These are phyloP conservation scores for Persicaria tinctoria DNA, from an alignment of 148 eudicot species.

Conservation along the genomic window DNA sequence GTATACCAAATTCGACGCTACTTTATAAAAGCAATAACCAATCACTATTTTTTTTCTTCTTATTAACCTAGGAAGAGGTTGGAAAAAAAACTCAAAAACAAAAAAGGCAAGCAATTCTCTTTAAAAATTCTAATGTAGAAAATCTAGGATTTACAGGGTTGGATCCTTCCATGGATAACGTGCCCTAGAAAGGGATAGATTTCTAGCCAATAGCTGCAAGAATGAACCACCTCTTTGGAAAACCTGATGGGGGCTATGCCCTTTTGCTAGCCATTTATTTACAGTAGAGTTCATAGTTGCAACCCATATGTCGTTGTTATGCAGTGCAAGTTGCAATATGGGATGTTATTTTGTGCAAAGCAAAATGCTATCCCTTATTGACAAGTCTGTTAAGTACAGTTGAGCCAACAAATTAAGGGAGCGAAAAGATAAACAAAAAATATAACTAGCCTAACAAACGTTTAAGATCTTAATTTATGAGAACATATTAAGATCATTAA, in stretches of 20 bases:
- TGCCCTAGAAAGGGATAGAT: constrained; percentile 94
- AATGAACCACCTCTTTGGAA: constrained; percentile 87
- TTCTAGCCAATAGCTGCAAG: constrained; percentile 55
- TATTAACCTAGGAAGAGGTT: neutral
- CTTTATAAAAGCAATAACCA: neutral
- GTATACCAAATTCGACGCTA: neutral
- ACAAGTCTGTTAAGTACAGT: constrained; percentile 87
- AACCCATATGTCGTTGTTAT: constrained; percentile 85
- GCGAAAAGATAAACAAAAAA: constrained; percentile 13
- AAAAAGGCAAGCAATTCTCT: neutral
- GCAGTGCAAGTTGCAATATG: constrained; percentile 65
- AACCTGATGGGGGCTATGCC: constrained; percentile 57
- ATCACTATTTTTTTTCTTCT: neutral
- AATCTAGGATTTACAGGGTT: constrained; percentile 52
- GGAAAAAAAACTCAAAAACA: neutral
- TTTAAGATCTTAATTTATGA: neutral
- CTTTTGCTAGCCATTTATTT: constrained; percentile 91
- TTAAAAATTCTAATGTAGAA: neutral
- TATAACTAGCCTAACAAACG: constrained; percentile 8
- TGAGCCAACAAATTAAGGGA: constrained; percentile 21
- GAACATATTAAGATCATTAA: neutral
- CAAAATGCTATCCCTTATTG: constrained; percentile 87
- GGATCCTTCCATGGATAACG: constrained; percentile 91
- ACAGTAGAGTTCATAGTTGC: constrained; percentile 90
- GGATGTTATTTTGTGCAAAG: constrained; percentile 83